A percentile compares a stretch with the other conserved stretches of the same genome.
These are phyloP conservation scores for Vickermania spadyakhi DNA, from an alignment of 208 protist genomes.

Conservation along the genomic window DNA sequence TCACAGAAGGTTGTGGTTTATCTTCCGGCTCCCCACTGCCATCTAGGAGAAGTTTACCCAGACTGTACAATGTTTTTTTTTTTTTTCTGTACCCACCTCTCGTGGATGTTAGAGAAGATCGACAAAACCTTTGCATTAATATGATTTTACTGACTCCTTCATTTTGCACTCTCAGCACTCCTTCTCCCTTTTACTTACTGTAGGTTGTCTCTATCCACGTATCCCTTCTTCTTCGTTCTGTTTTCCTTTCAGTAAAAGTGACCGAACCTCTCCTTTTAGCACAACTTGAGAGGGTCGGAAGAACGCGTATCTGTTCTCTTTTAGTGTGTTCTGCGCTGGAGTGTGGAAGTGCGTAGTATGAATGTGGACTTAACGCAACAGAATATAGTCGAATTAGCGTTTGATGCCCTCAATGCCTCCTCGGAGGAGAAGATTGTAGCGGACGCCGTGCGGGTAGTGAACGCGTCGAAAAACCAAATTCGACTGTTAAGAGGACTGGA, in stretches of 20 bases:
- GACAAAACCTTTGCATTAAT: too few species aligned
- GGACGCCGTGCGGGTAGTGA: constrained; percentile 20
- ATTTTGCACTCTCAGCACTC: too few species aligned
- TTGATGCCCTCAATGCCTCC: constrained; percentile 22
- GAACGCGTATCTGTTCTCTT: too few species aligned
- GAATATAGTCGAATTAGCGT: constrained; percentile 57
- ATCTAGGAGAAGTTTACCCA: too few species aligned
- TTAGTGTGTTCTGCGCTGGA: too few species aligned
- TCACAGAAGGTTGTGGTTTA: too few species aligned
- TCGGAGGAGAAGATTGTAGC: constrained; percentile 48
- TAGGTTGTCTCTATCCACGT: not conserved
- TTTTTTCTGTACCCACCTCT: too few species aligned
- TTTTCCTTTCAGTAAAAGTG: not conserved
- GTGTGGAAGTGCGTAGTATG: constrained; percentile 47
- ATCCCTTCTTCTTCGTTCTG: constrained; percentile 1
- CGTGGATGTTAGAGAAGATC: too few species aligned
- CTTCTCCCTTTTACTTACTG: too few species aligned
- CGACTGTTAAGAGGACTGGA: constrained; percentile 37
- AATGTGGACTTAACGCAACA: constrained; percentile 61
- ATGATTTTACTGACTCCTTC: too few species aligned
- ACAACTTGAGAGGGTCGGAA: constrained; percentile 1
- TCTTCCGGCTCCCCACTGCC: too few species aligned
- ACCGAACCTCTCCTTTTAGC: not conserved
- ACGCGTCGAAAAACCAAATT: constrained; percentile 50
- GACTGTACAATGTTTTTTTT: too few species aligned